Percentiles rank a stretch among this genome's conserved stretches.
Conservation (phyloP, 495 filamentous ascomycete genomes). For the Aspergillus conjunctus region DNA sequence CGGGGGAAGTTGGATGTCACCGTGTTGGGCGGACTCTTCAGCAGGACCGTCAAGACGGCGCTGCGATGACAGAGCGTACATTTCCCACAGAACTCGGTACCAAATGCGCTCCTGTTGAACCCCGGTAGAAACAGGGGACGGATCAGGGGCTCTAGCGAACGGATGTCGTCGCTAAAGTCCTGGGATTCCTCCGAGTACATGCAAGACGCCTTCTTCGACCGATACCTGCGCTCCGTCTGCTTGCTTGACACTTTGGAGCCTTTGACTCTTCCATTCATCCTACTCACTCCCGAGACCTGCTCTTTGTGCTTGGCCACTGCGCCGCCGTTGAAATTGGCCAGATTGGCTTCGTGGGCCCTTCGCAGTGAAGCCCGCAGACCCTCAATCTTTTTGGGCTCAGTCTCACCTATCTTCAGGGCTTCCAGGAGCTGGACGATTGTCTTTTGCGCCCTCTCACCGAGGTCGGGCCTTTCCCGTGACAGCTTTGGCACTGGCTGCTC, state of each 20-base stretch:
- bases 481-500: not conserved
- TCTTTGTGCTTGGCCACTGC: not conserved
- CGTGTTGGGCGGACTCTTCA: not conserved
- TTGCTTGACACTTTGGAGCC: not conserved
- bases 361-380: not conserved
- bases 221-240: not conserved
- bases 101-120: not conserved
- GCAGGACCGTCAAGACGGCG: not conserved
- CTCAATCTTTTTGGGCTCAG: not conserved
- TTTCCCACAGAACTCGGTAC: not conserved
- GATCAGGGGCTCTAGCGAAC: not conserved
- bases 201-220: not conserved
- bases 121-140: not conserved
- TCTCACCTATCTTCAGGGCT: not conserved
- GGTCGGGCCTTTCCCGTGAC: not conserved
- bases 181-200: not conserved
- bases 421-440: not conserved
- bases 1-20: not conserved
- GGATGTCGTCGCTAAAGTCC: not conserved
- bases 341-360: not conserved
- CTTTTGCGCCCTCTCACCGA: not conserved
- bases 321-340: not conserved
- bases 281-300: not conserved
- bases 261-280: not conserved
- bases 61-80: constrained; percentile 1